A percentile compares a stretch with the other conserved stretches of the same genome.
Conservation (phyloP, 306 rosid species). For the Cyamopsis tetragonoloba region DNA sequence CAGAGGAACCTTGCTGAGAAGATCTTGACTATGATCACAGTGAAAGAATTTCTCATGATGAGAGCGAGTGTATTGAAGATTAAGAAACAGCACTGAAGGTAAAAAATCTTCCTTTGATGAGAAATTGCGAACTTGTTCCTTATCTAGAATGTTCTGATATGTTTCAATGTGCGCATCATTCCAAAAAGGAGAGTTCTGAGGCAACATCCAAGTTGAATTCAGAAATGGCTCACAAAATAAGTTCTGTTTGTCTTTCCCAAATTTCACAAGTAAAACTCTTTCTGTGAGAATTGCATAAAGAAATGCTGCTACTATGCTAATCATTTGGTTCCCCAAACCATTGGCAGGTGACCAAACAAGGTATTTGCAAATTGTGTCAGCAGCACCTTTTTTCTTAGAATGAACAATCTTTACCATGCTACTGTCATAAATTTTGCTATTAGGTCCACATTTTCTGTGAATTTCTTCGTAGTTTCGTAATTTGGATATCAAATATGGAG, state of each 20-base stretch:
- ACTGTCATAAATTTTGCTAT: constrained; percentile 31
- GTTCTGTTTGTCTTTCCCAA: constrained; percentile 40
- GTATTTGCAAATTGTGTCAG: constrained; percentile 39
- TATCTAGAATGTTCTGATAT: constrained; percentile 41
- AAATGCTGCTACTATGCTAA: constrained; percentile 49
- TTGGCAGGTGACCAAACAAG: constrained; percentile 41
- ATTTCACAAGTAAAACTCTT: constrained; percentile 46
- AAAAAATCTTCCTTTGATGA: constrained; percentile 14
- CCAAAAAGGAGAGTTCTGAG: constrained; percentile 39
- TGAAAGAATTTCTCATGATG: constrained; percentile 49
- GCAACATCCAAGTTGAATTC: constrained; percentile 55
- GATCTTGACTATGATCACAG: constrained; percentile 47
- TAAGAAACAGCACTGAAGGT: constrained; percentile 38
- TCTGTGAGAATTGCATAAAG: constrained; percentile 56
- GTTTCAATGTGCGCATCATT: constrained; percentile 19
- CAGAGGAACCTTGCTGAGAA: constrained; percentile 34
- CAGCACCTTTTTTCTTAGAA: constrained; percentile 9
- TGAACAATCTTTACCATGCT: constrained; percentile 24
- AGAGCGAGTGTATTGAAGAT: constrained; percentile 28
- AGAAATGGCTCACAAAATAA: constrained; percentile 66
- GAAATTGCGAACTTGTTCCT: constrained; percentile 8
- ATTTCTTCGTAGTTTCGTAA: constrained; percentile 50
- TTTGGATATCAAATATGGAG: constrained; percentile 50
- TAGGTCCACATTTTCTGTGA: constrained; percentile 53
- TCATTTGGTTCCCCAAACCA: constrained; percentile 62